A percentile compares a stretch with the other conserved stretches of the same genome.
Conservation (phyloP, 257 asterid species). For the Solanum phureja region DNA sequence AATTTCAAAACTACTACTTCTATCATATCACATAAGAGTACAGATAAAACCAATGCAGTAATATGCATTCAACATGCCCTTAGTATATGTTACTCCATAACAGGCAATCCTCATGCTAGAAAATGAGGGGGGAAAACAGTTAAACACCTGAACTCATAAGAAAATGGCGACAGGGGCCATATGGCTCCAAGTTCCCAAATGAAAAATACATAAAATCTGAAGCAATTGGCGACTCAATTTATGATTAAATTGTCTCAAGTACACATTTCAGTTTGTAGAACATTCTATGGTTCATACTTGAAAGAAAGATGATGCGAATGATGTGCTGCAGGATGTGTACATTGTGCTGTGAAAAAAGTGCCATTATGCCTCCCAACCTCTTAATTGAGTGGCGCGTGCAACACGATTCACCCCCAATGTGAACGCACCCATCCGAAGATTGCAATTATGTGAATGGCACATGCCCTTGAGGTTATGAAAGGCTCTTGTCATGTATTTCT, state of each 20-base stretch:
- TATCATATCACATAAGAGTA: no score
- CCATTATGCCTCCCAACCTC: constrained; percentile 81
- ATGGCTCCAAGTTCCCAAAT: not conserved
- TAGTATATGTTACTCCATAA: not conserved
- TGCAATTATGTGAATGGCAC: constrained; percentile 63
- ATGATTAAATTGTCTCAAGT: not conserved
- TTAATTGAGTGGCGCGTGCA: constrained; percentile 63
- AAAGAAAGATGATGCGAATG: not conserved
- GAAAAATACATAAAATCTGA: not conserved
- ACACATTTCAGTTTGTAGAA: not conserved
- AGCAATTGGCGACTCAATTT: not conserved
- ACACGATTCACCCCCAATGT: constrained; percentile 80
- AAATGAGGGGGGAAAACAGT: not conserved
- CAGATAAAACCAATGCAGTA: not conserved
- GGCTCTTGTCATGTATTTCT: constrained; percentile 66
- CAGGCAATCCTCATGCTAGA: not conserved
- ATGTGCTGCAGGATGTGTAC: not conserved
- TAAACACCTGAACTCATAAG: not conserved
- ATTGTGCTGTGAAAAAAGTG: not conserved
- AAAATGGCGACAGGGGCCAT: not conserved
- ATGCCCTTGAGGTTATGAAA: constrained; percentile 52
- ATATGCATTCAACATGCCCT: not conserved
- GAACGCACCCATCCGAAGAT: constrained; percentile 89
- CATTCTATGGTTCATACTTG: not conserved
- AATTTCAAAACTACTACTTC: not conserved